Evolutionary conservation across 164 flowering plant species (phyloP).

Genomic region (Berberis vulgaris): DNA sequence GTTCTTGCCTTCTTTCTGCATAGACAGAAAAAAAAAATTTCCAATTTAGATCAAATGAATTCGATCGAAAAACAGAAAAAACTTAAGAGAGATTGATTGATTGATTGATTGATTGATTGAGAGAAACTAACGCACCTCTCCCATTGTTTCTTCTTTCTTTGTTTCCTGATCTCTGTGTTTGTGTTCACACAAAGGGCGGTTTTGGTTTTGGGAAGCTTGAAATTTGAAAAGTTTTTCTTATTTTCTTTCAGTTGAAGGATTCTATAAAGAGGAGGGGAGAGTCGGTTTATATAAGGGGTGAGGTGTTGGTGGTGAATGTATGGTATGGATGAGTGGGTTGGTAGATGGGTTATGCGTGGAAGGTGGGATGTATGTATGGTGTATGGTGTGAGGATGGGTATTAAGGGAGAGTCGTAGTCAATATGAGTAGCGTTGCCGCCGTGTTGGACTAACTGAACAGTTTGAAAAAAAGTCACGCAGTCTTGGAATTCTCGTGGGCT

Average conservation of each 20-base stretch:
- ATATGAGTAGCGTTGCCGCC: background rate
- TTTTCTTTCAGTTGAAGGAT: too few relatives aligned
- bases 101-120: background rate
- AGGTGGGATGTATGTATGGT: background rate
- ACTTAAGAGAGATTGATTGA: background rate
- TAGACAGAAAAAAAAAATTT: background rate
- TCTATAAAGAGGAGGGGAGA: too few relatives aligned
- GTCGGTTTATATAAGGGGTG: too few relatives aligned
- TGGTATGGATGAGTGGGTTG: background rate
- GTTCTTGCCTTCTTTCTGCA: constrained; percentile 24
- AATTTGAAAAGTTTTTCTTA: too few relatives aligned
- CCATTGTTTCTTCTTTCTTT: background rate
- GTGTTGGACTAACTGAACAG: background rate
- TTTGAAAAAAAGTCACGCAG: background rate
- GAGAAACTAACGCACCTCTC: background rate
- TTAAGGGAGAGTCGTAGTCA: too few relatives aligned
- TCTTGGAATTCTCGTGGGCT: too few relatives aligned
- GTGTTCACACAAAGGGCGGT: too few relatives aligned
- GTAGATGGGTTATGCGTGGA: too few relatives aligned
- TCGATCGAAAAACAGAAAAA: background rate
- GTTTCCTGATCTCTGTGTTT: background rate
- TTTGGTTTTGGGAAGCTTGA: too few relatives aligned
- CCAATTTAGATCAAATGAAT: background rate
- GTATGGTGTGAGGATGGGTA: background rate
- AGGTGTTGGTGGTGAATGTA: background rate